Evolutionary conservation across 1,139 yeast species (phyloP), one percentile per base, ranked within the genome.

Genomic region (Yamadazyma sp.): DNA sequence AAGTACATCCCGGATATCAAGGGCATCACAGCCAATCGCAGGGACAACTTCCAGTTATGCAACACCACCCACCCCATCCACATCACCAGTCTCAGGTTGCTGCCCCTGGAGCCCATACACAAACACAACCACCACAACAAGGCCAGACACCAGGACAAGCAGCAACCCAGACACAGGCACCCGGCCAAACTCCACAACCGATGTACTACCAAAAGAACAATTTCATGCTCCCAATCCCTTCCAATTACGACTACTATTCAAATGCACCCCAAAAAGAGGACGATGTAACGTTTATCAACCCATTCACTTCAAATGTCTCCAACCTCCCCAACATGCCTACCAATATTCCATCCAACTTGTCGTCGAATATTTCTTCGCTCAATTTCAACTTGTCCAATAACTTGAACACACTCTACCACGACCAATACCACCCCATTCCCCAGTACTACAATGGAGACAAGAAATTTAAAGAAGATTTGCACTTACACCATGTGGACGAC

Each of bases 281-380:
- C 6, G 42, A 40, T 24, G 37, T 56, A 10, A 45, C 51, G 2
- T 59, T 58, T 37, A 47, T 53, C 14, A 59, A 57, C 39, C 62
- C 61, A 9, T 57, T 56, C 42, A 38, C 41, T 3, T 12, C 30
- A 6, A 33, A 12, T 11, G 21, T 17, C 24, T 16, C 34, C 4
- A 27, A 13, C 26, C 11, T 33, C 8, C 17, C 29, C 21, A 31
- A 31, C 12, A 12, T 27, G 11, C 25, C 35, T 9, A 18, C 35
- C 8, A 32, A 31, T 16, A 16, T 27, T n/a, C 25, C 35, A 17
- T 26, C 35, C 8, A 32, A 32, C 17, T 12, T 32, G 6, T 20
- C 35, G 10, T 32, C 35, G n/a, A 33, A 18, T 18, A 33, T 33
- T 7, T 26, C 35, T 14, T 25, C 35, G 8, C 20, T 33, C 12